phyloP scores from a whole-genome alignment of 2,329 filamentous ascomycete species.

The Cladophialophora exuberans region DNA sequence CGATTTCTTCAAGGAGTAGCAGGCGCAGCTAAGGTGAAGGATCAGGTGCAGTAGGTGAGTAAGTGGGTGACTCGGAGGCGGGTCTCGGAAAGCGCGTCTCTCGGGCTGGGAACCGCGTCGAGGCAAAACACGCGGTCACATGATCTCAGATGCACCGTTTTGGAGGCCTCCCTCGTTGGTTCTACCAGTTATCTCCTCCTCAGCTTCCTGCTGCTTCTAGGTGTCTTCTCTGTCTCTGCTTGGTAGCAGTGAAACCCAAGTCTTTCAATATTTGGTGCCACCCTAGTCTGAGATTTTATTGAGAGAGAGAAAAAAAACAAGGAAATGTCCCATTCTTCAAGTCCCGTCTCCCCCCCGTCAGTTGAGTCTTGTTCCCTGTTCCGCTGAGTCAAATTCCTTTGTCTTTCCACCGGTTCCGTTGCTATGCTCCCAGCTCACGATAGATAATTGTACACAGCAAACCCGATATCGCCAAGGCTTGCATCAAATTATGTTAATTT shows the following conservation, averaged over 20 bases:
- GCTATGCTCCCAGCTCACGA: background rate
- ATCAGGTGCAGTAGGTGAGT: background rate
- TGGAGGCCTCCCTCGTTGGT: background rate
- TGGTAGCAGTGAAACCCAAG: no score
- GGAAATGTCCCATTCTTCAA: no score
- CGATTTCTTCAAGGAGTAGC: background rate
- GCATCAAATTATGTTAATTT: slow-evolving; percentile 2
- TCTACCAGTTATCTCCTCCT: background rate
- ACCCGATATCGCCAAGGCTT: background rate
- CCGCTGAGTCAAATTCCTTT: no score
- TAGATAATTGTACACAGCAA: slow-evolving; percentile 6
- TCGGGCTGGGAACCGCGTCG: background rate
- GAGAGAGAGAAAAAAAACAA: no score
- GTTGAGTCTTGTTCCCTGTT: background rate
- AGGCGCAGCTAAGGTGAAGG: background rate
- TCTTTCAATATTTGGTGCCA: no score
- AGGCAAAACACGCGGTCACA: background rate
- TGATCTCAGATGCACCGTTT: background rate
- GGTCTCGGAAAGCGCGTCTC: background rate
- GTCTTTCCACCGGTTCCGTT: background rate
- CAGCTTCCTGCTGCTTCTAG: background rate
- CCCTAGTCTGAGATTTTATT: no score
- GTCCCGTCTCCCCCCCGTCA: background rate
- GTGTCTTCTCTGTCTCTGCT: no score
- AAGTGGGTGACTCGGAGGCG: background rate